phyloP scores from a whole-genome alignment of 2,329 filamentous ascomycete species.

The Pezizomycotina sp. region DNA sequence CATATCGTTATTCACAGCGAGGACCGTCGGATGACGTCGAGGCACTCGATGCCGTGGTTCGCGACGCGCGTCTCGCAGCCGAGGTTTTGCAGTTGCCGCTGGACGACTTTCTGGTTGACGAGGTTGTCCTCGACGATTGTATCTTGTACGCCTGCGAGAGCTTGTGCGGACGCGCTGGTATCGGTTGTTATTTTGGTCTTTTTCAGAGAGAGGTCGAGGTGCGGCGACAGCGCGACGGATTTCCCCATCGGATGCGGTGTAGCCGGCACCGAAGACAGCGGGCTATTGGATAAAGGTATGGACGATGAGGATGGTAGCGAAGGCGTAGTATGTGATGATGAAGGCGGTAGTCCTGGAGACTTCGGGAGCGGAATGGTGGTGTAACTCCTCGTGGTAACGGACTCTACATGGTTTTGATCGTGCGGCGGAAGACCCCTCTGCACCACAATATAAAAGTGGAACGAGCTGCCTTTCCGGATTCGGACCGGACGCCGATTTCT shows the following conservation, averaged over 20 bases:
- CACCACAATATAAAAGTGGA: slow-evolving; percentile 59
- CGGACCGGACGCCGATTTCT: slow-evolving; percentile 55
- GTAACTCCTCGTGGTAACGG: background rate
- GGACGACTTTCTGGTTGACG: slow-evolving; percentile 50
- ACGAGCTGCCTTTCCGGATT: slow-evolving; percentile 53
- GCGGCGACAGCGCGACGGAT: too few species aligned
- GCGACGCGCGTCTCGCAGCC: slow-evolving; percentile 47
- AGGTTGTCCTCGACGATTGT: too few species aligned
- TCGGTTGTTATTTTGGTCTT: too few species aligned
- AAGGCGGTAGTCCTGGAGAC: too few species aligned
- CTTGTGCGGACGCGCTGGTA: background rate
- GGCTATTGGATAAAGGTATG: background rate
- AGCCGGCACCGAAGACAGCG: too few species aligned
- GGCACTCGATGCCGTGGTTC: slow-evolving; percentile 47
- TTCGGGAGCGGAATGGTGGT: too few species aligned
- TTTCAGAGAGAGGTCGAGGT: too few species aligned
- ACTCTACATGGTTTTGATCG: background rate
- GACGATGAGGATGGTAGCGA: background rate
- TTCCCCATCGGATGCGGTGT: too few species aligned
- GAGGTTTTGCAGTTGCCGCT: slow-evolving; percentile 43
- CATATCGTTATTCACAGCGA: slow-evolving; percentile 33
- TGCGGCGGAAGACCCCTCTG: slow-evolving; percentile 27
- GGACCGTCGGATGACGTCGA: slow-evolving; percentile 41
- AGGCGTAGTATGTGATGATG: background rate
- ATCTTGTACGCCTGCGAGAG: too few species aligned